phyloP scores from a whole-genome alignment of 2,329 filamentous ascomycete genomes.

The Fusarium burgessii region DNA sequence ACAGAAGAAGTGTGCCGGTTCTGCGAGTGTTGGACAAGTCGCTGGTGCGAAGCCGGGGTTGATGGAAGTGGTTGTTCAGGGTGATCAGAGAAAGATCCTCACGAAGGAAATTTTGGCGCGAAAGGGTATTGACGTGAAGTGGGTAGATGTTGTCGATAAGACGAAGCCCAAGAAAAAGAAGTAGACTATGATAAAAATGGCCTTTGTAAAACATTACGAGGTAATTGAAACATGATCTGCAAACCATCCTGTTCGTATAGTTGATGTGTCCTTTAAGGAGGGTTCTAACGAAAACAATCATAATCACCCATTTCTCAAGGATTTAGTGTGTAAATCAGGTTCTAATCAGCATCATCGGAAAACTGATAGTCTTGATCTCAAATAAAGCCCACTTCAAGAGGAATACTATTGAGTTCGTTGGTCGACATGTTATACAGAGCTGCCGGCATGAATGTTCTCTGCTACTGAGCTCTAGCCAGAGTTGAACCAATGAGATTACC shows the following conservation, averaged over 20 bases:
- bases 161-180: constrained; percentile 39
- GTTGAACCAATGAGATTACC: no score
- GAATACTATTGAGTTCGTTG: no score
- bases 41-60: constrained; percentile 37
- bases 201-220: background rate
- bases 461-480: no score
- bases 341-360: no score
- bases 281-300: no score
- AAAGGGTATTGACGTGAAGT: constrained; percentile 35
- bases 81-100: constrained; percentile 38
- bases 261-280: no score
- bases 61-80: constrained; percentile 42
- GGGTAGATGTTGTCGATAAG: constrained; percentile 42
- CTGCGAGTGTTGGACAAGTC: constrained; percentile 40
- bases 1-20: constrained; percentile 42
- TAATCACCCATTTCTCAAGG: no score
- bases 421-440: no score
- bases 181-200: background rate
- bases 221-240: background rate
- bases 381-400: no score
- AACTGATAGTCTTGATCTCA: no score
- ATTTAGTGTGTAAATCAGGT: no score
- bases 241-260: background rate
- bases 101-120: constrained; percentile 24
- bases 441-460: no score